A percentile compares a stretch with the other conserved stretches of the same genome.
Conservation (phyloP, 2,329 filamentous ascomycete genomes). For the Botrytis aclada region DNA sequence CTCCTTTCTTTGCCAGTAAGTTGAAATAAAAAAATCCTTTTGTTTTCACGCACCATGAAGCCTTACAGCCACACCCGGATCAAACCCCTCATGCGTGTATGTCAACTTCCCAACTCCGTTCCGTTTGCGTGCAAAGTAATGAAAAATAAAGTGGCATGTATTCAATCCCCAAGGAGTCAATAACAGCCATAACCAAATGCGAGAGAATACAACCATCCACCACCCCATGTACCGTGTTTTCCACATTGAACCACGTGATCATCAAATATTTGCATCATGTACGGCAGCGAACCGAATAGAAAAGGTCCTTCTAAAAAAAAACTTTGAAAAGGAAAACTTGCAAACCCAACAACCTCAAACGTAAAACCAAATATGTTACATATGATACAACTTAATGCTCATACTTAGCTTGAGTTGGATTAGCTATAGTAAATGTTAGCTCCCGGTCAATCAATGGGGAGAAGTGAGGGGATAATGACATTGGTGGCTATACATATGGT, state of each 20-base stretch:
- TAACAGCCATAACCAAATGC: slow-evolving; percentile 19
- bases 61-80: slow-evolving; percentile 21
- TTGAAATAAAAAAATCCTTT: background rate
- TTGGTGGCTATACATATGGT: slow-evolving; percentile 57
- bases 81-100: slow-evolving; percentile 22
- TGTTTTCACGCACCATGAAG: slow-evolving; percentile 12
- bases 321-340: slow-evolving; percentile 28
- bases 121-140: slow-evolving; percentile 23
- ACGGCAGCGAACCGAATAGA: slow-evolving; percentile 34
- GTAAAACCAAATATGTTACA: slow-evolving; percentile 40
- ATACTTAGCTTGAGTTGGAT: slow-evolving; percentile 36
- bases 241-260: slow-evolving; percentile 24
- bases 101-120: slow-evolving; percentile 22
- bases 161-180: slow-evolving; percentile 21
- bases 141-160: slow-evolving; percentile 17
- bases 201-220: slow-evolving; percentile 28
- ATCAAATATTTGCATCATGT: slow-evolving; percentile 37
- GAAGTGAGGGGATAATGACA: slow-evolving; percentile 43
- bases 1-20: background rate
- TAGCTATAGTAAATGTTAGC: slow-evolving; percentile 36
- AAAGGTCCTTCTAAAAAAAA: slow-evolving; percentile 29
- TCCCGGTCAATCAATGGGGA: slow-evolving; percentile 13
- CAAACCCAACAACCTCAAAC: slow-evolving; percentile 32
- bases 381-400: slow-evolving; percentile 34
- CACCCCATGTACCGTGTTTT: slow-evolving; percentile 20